Conservation (phyloP, 495 filamentous ascomycete genomes). For the Tuber brumale region DNA sequence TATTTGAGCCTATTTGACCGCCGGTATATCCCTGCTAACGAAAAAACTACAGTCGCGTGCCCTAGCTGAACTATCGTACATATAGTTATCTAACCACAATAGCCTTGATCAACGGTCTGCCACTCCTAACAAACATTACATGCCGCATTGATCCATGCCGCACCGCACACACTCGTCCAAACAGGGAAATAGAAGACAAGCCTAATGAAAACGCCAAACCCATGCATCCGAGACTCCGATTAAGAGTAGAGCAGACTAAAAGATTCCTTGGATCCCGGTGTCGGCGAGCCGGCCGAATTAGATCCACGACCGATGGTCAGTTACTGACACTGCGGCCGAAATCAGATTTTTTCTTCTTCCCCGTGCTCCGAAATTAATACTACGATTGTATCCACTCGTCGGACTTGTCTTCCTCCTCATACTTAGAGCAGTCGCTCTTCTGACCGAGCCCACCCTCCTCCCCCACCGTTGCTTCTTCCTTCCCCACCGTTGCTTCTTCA, state of each 20-base stretch:
- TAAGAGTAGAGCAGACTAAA: not conserved
- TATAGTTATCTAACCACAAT: not conserved
- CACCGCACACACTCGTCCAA: too few species aligned
- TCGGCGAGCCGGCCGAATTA: not conserved
- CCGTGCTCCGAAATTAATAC: not conserved
- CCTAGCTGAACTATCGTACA: not conserved
- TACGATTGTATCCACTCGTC: too few species aligned
- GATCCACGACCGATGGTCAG: not conserved
- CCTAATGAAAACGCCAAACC: conserved; percentile 1
- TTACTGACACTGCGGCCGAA: not conserved
- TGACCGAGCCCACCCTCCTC: not conserved
- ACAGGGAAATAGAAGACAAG: not conserved
- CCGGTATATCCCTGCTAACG: not conserved
- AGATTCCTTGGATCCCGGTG: not conserved
- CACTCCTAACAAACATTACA: not conserved
- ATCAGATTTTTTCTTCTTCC: not conserved
- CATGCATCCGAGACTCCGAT: not conserved
- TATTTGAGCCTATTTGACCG: not conserved
- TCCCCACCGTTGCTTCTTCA: not conserved
- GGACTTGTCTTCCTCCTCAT: not conserved
- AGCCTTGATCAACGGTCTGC: not conserved
- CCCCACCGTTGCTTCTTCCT: not conserved
- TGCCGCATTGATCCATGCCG: not conserved
- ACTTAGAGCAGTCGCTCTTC: not conserved
- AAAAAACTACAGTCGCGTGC: not conserved